Conservation (phyloP, 2,329 filamentous ascomycete species). For the Corynespora cassiicola region DNA sequence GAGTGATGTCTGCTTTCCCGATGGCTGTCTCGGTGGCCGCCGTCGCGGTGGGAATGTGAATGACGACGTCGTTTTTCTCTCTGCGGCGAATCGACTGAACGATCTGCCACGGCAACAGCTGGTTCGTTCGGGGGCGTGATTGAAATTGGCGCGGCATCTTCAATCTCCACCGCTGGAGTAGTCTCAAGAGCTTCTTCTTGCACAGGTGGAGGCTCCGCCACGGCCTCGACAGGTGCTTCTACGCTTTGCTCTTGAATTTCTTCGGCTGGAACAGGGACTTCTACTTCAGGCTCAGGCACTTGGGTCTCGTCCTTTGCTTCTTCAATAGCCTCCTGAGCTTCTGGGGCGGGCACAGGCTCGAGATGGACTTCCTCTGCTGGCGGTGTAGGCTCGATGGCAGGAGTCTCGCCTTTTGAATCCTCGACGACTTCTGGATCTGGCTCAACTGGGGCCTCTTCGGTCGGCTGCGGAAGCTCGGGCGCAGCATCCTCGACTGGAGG, state of each 20-base stretch:
- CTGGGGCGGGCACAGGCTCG: neutral
- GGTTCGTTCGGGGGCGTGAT: slow-evolving; percentile 31
- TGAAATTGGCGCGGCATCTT: neutral
- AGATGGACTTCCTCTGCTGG: neutral
- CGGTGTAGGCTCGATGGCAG: neutral
- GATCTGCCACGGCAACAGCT: slow-evolving; percentile 31
- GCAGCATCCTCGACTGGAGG: neutral
- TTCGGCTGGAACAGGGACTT: slow-evolving; percentile 1
- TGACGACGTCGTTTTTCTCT: slow-evolving; percentile 35
- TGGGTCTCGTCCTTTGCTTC: slow-evolving; percentile 6
- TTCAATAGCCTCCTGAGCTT: slow-evolving; percentile 1
- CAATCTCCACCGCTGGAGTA: neutral
- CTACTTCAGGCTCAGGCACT: too few species aligned
- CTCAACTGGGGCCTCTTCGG: neutral
- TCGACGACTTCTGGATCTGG: slow-evolving; percentile 1
- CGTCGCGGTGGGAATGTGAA: slow-evolving; percentile 31
- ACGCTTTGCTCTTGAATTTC: slow-evolving; percentile 1
- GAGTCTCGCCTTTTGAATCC: slow-evolving; percentile 6
- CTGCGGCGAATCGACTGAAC: slow-evolving; percentile 22
- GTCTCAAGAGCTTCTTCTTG: neutral
- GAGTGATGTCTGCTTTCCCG: slow-evolving; percentile 34
- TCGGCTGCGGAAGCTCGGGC: slow-evolving; percentile 4
- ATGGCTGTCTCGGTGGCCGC: too few species aligned
- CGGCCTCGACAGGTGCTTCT: slow-evolving; percentile 4
- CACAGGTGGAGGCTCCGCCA: neutral